These are phyloP conservation scores for Pinus taeda DNA, from an alignment of 75 land plant genomes.

Conservation along the genomic window DNA sequence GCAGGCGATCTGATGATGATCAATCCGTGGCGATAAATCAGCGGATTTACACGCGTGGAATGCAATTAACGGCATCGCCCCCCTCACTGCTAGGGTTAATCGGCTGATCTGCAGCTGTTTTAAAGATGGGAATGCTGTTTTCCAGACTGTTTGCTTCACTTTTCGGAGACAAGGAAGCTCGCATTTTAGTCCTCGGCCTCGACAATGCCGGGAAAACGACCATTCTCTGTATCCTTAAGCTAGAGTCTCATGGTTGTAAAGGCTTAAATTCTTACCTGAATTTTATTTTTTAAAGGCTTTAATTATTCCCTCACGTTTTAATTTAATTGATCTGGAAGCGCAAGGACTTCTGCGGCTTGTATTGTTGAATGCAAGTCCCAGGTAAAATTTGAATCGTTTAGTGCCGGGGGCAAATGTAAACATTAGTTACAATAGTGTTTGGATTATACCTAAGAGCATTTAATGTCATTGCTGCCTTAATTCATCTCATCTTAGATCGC, in stretches of 20 bases:
- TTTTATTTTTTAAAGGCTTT: neutral
- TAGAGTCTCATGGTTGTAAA: neutral
- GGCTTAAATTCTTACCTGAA: neutral
- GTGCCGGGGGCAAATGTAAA: neutral
- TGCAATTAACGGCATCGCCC: too few relatives aligned
- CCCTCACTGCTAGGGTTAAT: neutral
- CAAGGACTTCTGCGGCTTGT: neutral
- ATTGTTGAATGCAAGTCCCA: neutral
- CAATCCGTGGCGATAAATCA: too few relatives aligned
- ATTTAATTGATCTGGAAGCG: neutral
- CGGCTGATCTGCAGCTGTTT: neutral
- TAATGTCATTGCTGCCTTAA: constrained; percentile 17
- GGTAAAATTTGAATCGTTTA: too few relatives aligned
- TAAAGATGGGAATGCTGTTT: constrained; percentile 74
- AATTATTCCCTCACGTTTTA: neutral
- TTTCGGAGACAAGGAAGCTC: constrained; percentile 93
- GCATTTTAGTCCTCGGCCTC: constrained; percentile 93
- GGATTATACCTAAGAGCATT: neutral
- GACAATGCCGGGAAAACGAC: constrained; percentile 99
- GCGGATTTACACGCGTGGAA: too few relatives aligned
- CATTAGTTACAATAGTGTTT: too few relatives aligned
- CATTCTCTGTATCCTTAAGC: constrained; percentile 71
- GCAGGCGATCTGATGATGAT: too few relatives aligned
- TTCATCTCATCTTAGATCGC: constrained; percentile 64
- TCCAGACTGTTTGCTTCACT: constrained; percentile 76